Evolutionary conservation across 1,284 basidiomycete genomes (phyloP), one percentile per base, ranked within the genome.

Genomic region (Cutaneotrichosporon sp.): DNA sequence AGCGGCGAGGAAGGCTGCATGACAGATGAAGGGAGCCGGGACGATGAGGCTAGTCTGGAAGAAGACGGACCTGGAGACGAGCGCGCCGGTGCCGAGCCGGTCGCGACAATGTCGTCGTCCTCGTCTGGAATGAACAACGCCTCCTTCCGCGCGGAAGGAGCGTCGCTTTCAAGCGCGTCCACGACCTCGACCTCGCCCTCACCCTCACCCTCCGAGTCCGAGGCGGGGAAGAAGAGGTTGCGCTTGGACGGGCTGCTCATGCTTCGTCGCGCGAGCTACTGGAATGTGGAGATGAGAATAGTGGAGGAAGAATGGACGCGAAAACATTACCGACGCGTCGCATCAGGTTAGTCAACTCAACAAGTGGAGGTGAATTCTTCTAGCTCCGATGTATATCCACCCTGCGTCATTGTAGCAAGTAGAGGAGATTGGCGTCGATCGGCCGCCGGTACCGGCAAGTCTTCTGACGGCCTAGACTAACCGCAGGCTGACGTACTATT

Each of bases 221-320:
- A 66, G n/a, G 65, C 65, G 18, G 68, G 65, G 49, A 69, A 69
- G 65, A 69, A 69, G 46, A 69, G 63, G 34, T 60, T 63, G 21
- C 63, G 32, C 18, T 36, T 60, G n/a, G 57, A 47, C 58, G 61
- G 58, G 56, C 55, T 61, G 55, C 55, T 56, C 55, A 56, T 56
- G 21, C 10, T 13, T 16, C 34, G 34, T 13, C 8, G 34, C 34
- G 53, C 21, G 53, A 38, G 32, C 30, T 6, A 49, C 10, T 30
- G 49, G 13, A 26, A 16, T 13, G 49, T 14, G 22, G 49, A 14
- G 9, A 16, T 26, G n/a, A 7, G n/a, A 26, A 31, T 18, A 30
- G 53, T 55, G 21, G 18, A 38, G 18, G 34, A 22, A 38, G 53
- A 14, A 34, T 36, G 22, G 21, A 21, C 38, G 31, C 22, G 36